Conservation (phyloP, 257 asterid genomes). For the Solanum chiquidenum region DNA sequence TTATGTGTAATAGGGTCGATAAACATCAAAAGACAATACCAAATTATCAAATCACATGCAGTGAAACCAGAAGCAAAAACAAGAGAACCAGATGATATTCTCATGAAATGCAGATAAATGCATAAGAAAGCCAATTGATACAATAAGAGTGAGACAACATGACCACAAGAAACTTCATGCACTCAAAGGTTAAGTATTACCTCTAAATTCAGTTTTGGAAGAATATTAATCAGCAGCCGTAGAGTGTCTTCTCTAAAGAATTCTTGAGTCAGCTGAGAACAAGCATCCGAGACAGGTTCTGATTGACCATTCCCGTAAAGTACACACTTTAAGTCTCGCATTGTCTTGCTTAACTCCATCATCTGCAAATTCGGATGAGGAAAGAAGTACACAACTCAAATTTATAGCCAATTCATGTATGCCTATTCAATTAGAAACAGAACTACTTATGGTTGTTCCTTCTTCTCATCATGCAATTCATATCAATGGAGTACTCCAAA, state of each 20-base stretch:
- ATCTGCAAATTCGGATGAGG: slow-evolving; percentile 13
- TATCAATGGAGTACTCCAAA: background rate
- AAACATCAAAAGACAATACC: background rate
- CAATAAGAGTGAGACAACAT: background rate
- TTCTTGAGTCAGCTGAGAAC: slow-evolving; percentile 58
- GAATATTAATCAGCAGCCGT: slow-evolving; percentile 43
- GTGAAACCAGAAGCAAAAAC: background rate
- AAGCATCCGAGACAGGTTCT: slow-evolving; percentile 53
- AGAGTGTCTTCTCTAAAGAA: slow-evolving; percentile 54
- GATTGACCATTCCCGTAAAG: slow-evolving; percentile 56
- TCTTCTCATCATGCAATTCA: background rate
- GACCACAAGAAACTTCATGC: background rate
- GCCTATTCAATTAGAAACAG: background rate
- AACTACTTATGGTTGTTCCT: background rate
- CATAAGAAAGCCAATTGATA: background rate
- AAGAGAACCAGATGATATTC: background rate
- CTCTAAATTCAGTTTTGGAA: slow-evolving; percentile 52
- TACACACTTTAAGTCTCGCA: slow-evolving; percentile 46
- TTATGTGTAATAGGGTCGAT: background rate
- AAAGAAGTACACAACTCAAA: background rate
- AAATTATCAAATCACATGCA: background rate
- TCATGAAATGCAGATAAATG: background rate
- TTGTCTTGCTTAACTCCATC: slow-evolving; percentile 36
- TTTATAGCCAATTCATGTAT: background rate
- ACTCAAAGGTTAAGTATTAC: slow-evolving; percentile 14